phyloP scores from a whole-genome alignment of 1,284 basidiomycete species.

The Ustilago crameri region DNA sequence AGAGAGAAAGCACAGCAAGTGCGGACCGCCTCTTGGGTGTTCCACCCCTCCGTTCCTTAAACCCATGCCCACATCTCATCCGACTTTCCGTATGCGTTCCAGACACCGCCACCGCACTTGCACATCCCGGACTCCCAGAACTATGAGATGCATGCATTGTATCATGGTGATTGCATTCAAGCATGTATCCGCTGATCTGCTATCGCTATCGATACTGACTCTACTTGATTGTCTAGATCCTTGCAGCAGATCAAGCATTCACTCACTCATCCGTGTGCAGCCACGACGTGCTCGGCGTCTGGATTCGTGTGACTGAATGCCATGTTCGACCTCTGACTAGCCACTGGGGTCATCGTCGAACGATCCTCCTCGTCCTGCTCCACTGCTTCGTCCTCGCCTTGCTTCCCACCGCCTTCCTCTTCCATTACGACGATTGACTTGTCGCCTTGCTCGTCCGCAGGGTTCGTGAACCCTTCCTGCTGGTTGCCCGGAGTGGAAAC shows the following conservation, averaged over 20 bases:
- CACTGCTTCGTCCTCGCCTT: background rate
- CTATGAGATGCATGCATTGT: background rate
- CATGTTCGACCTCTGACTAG: constrained; percentile 3
- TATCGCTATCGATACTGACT: background rate
- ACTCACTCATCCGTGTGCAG: constrained; percentile 17
- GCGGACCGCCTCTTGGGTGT: too few species aligned
- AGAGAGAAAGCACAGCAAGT: too few species aligned
- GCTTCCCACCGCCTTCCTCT: constrained; percentile 10
- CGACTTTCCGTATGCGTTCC: background rate
- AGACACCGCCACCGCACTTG: background rate
- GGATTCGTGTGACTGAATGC: constrained; percentile 5
- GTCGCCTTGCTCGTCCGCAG: constrained; percentile 4
- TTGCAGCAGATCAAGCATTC: constrained; percentile 18
- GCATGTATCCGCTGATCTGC: background rate
- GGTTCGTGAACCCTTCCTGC: constrained; percentile 12
- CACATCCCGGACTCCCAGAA: background rate
- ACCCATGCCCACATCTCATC: background rate
- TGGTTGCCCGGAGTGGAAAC: constrained; percentile 34
- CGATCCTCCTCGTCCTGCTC: constrained; percentile 4
- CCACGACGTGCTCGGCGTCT: constrained; percentile 3
- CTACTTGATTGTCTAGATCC: background rate
- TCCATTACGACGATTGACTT: background rate
- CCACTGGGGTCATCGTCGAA: constrained; percentile 15
- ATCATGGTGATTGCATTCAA: background rate
- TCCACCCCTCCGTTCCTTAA: too few species aligned